Evolutionary conservation across 75 land plant genomes (phyloP).

Genomic region (Larix kaempferi): DNA sequence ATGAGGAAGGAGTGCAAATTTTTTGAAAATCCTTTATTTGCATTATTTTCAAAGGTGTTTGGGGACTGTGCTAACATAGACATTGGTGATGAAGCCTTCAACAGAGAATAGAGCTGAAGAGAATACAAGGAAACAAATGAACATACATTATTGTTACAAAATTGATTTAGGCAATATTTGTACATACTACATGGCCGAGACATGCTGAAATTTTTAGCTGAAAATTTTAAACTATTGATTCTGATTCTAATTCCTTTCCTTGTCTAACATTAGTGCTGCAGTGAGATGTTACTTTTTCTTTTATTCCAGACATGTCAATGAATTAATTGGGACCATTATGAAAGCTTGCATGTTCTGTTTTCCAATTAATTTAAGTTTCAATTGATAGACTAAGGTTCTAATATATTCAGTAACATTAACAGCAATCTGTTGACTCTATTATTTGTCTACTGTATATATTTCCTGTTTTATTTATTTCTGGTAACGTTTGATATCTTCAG

Average conservation of each 20-base stretch:
- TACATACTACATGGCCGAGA: background rate
- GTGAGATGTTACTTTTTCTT: too few species aligned
- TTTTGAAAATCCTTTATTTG: background rate
- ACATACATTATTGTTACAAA: background rate
- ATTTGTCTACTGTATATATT: too few species aligned
- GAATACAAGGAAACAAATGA: background rate
- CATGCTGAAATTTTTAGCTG: background rate
- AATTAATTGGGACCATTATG: background rate
- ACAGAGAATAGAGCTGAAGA: background rate
- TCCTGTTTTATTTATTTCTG: background rate
- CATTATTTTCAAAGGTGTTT: background rate
- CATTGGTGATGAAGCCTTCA: background rate
- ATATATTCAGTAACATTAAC: background rate
- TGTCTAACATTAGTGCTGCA: too few species aligned
- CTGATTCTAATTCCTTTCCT: too few species aligned
- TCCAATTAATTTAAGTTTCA: background rate
- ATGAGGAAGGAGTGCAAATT: background rate
- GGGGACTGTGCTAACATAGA: background rate
- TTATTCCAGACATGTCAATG: too few species aligned
- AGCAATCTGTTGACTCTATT: background rate
- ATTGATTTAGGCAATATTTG: background rate
- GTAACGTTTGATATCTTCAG: background rate
- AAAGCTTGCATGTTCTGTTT: background rate
- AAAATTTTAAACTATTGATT: background rate
- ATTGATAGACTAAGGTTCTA: background rate